phyloP scores from a whole-genome alignment of 2,329 filamentous ascomycete species.

The Pseudofabraea citricarpa region DNA sequence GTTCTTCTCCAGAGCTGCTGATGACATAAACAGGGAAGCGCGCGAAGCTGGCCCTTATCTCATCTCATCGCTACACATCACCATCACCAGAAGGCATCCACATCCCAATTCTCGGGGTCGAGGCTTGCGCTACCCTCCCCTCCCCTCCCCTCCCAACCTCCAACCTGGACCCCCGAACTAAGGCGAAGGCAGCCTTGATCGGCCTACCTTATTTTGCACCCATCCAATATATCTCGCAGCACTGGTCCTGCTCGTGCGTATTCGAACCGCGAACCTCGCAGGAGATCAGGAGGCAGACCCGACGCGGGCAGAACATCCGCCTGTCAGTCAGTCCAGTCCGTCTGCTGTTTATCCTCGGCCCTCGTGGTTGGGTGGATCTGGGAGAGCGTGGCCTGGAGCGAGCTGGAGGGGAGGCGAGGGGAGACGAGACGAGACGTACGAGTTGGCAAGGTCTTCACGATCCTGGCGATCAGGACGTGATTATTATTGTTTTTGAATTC shows the following conservation, averaged over 20 bases:
- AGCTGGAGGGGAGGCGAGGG: no score
- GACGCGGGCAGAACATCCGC: background rate
- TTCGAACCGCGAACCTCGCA: no score
- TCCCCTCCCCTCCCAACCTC: background rate
- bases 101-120: constrained; percentile 1
- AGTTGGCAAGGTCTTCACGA: no score
- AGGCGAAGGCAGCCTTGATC: constrained; percentile 13
- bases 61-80: no score
- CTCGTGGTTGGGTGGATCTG: background rate
- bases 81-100: background rate
- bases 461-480: background rate
- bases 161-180: constrained; percentile 5
- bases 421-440: no score
- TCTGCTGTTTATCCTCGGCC: background rate
- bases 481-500: background rate
- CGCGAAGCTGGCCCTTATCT: no score
- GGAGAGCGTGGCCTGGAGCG: no score
- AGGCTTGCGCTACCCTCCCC: background rate
- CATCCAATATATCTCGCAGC: no score
- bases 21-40: background rate
- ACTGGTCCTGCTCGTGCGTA: no score
- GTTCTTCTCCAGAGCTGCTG: constrained; percentile 9
- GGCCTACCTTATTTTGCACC: constrained; percentile 18
- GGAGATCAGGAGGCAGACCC: no score
- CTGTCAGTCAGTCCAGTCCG: background rate